A percentile compares a stretch with the other conserved stretches of the same genome.
phyloP scores from a whole-genome alignment of 2,329 filamentous ascomycete genomes.

The Aspergillus sp. region DNA sequence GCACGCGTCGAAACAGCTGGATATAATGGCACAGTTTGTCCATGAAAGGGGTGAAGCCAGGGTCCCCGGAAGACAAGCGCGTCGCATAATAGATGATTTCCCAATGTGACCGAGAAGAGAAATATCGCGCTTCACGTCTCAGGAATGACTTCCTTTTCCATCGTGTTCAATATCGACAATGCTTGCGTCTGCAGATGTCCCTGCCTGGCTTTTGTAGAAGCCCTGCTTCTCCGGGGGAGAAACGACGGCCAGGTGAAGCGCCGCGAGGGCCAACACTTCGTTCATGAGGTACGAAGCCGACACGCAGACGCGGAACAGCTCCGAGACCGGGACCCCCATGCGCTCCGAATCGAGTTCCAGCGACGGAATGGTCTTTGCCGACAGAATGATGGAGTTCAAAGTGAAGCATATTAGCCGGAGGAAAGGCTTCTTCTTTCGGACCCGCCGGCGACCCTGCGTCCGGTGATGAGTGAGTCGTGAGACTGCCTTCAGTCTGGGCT shows the following conservation, averaged over 20 bases:
- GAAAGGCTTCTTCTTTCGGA: constrained; percentile 5
- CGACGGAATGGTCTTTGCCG: constrained; percentile 5
- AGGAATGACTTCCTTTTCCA: constrained; percentile 4
- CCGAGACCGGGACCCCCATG: not conserved
- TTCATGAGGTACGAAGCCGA: constrained; percentile 40
- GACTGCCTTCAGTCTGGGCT: not conserved
- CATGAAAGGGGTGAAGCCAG: constrained; percentile 28
- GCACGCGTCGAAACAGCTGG: constrained; percentile 18
- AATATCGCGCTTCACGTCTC: constrained; percentile 13
- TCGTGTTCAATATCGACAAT: constrained; percentile 9
- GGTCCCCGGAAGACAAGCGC: constrained; percentile 32
- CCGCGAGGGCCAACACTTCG: constrained; percentile 38
- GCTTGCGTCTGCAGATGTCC: constrained; percentile 28
- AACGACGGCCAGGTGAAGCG: constrained; percentile 33
- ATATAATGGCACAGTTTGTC: constrained; percentile 17
- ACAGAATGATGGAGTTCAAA: constrained; percentile 20
- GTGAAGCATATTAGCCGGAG: constrained; percentile 21
- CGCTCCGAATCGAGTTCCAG: not conserved
- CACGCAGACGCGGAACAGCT: constrained; percentile 4
- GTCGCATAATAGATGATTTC: constrained; percentile 40
- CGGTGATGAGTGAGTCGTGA: not conserved
- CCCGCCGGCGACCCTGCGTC: constrained; percentile 1
- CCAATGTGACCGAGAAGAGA: constrained; percentile 13
- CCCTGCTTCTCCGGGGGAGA: constrained; percentile 26
- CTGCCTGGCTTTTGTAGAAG: constrained; percentile 20